Base-by-base conservation (phyloP, 2,329 filamentous ascomycete species). In the Trichoderma arundinaceum region DNA sequence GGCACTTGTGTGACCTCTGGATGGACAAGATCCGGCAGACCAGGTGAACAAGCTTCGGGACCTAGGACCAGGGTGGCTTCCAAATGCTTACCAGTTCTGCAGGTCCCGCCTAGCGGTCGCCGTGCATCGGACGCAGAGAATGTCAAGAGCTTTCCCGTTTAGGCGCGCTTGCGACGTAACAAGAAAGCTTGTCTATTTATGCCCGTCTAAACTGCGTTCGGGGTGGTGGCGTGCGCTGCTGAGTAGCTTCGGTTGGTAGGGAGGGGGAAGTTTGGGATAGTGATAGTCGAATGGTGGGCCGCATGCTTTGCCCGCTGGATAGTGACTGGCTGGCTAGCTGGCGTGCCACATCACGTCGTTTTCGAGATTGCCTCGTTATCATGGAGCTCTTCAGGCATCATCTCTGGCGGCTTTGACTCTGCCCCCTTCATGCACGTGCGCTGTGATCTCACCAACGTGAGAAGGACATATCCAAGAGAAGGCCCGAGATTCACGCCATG, bases 131-230 rank as follows among this genome's bases (percentile, higher is more conserved):
- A 72, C 74, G 74, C 75, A 77, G 67, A 70, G 68, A 69, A 66
- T 77, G 75, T 74, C 67, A 66, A 73, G 69, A 71, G 60, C 51
- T 75, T 77, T 68, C 75, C 75, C 65, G 53, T 75, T 77, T 72
- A 59, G 72, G 74, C 62, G 68, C 48, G 68, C 60, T 64, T 60
- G 62, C 39, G 66, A 58, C 61, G 51, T 19, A 28, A 57, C 8
- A 28, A 49, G 59, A 49, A 44, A 49, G 65, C 52, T 64, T 33
- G 17, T 61, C 39, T 28, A 28, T 59, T 48, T 51, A 41, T 49
- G 49, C 33, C 52, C 52, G 39, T 48, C 54, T 39, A 64, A 28
- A 52, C 39, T 59, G 28, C 38, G 57, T n/a, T 43, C 28, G 58
- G 58, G 52, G 41, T 43, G 59, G 57, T 61, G 64, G 65, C 65